These are phyloP conservation scores for Vachellia pachyceras DNA, from an alignment of 306 rosid species.

Conservation along the genomic window DNA sequence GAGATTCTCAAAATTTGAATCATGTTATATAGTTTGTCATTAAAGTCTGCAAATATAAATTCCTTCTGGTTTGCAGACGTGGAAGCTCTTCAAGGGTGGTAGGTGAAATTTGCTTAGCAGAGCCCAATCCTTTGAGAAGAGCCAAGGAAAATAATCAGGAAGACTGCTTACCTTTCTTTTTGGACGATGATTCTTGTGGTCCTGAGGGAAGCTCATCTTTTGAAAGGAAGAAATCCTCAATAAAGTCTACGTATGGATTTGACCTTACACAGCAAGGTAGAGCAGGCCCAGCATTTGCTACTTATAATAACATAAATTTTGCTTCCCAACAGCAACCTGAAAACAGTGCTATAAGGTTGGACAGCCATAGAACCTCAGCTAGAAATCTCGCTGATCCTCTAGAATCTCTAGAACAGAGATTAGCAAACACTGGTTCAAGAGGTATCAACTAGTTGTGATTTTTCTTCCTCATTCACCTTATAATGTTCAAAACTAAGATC, in stretches of 20 bases:
- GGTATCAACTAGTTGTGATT: slow-evolving; percentile 49
- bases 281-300: slow-evolving; percentile 52
- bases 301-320: slow-evolving; percentile 45
- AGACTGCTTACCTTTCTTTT: slow-evolving; percentile 81
- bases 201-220: slow-evolving; percentile 77
- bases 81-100: slow-evolving; percentile 60
- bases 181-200: slow-evolving; percentile 88
- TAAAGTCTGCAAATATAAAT: slow-evolving; percentile 35
- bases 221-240: slow-evolving; percentile 62
- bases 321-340: slow-evolving; percentile 61
- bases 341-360: slow-evolving; percentile 49
- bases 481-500: slow-evolving; percentile 25
- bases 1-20: slow-evolving; percentile 28
- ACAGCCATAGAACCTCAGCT: slow-evolving; percentile 53
- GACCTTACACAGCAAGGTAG: slow-evolving; percentile 61
- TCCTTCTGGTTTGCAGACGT: slow-evolving; percentile 51
- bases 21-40: slow-evolving; percentile 18
- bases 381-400: slow-evolving; percentile 52
- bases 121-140: slow-evolving; percentile 52
- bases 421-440: slow-evolving; percentile 55
- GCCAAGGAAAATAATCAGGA: slow-evolving; percentile 77
- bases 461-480: slow-evolving; percentile 36
- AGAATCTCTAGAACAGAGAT: slow-evolving; percentile 51
- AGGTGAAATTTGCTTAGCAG: slow-evolving; percentile 59
- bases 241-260: slow-evolving; percentile 85